These are phyloP conservation scores for Cladosporium phlei DNA, from an alignment of 2,329 filamentous ascomycete species.

Conservation along the genomic window DNA sequence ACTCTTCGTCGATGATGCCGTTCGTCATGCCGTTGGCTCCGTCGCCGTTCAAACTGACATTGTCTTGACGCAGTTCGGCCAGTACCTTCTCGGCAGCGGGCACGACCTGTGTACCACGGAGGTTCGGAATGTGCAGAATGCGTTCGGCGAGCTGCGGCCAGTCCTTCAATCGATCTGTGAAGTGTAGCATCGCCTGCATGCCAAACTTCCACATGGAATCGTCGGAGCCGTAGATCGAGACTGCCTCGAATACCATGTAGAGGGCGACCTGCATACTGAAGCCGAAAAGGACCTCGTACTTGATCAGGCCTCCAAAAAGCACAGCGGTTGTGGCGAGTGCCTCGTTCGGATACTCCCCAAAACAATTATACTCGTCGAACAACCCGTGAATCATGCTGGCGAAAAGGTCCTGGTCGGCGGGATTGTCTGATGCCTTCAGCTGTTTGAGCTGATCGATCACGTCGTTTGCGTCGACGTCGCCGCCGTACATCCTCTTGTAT, in stretches of 20 bases:
- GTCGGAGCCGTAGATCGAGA: slow-evolving; percentile 75
- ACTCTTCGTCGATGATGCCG: slow-evolving; percentile 62
- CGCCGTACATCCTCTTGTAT: slow-evolving; percentile 96
- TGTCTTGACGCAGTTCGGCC: slow-evolving; percentile 28
- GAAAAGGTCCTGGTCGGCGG: slow-evolving; percentile 87
- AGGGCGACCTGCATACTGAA: slow-evolving; percentile 90
- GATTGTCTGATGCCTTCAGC: slow-evolving; percentile 82
- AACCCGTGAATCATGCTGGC: slow-evolving; percentile 97
- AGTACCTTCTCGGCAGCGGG: slow-evolving; percentile 27
- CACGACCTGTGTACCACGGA: slow-evolving; percentile 68
- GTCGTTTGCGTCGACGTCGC: slow-evolving; percentile 77
- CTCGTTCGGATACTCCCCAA: slow-evolving; percentile 91
- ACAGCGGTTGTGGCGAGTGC: slow-evolving; percentile 93
- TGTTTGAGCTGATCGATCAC: slow-evolving; percentile 78
- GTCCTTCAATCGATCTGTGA: slow-evolving; percentile 75
- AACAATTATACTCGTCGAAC: slow-evolving; percentile 95
- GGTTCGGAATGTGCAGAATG: slow-evolving; percentile 71
- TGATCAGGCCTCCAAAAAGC: slow-evolving; percentile 93
- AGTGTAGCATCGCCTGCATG: slow-evolving; percentile 85
- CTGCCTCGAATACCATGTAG: slow-evolving; percentile 95
- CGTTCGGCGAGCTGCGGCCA: slow-evolving; percentile 95
- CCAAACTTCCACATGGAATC: slow-evolving; percentile 98
- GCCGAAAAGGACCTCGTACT: slow-evolving; percentile 83
- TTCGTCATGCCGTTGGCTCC: slow-evolving; percentile 58
- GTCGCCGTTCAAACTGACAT: slow-evolving; percentile 27